Evolutionary conservation across 2,329 filamentous ascomycete genomes (phyloP), one percentile per base, ranked within the genome.

Genomic region (Monilinia polystroma): DNA sequence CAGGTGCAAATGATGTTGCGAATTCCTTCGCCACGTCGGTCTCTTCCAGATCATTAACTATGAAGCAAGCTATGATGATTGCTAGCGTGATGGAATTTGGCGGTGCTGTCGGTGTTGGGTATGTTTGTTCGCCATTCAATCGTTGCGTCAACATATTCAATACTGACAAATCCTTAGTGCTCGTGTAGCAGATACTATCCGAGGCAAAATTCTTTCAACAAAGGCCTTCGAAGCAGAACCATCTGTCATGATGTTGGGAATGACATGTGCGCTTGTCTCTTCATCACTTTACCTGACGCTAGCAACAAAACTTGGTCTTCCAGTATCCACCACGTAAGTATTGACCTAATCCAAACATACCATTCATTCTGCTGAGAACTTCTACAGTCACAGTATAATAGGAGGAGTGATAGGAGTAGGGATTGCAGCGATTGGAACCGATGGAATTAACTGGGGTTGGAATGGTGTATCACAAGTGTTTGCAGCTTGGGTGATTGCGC

Each of bases 21-120:
- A 94, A 94, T 79, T 81, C 90, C 62, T 93, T 90, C 88, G 90
- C 90, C 10, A 93, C 91, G 73, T 89, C 86, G 74, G 90, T 93
- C 68, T 93, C 90, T 26, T 93, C 90, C n/a, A 81, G 90, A 64
- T 93, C 90, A 71, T 82, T 92, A 74, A 82, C 87, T 2, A 90
- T 91, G 79, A 79, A 85, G 72, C 86, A 89, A 78, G 89, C 87
- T 70, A 89, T 89, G 86, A 72, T 88, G 45, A 79, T 90, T 58
- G 85, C 87, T 58, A 83, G 85, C 57, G 77, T 90, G 69, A 90
- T 90, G 77, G 89, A 91, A 77, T 81, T 90, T 77, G 77, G 86
- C 57, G 89, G 88, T 57, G 88, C 88, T 70, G 81, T 90, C 72
- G 81, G 41, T 59, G 41, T 59, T 35, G 57, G 57, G 43, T 58